Evolutionary conservation across 1,284 basidiomycete species (phyloP).

Genomic region (Xanthoconium separans): DNA sequence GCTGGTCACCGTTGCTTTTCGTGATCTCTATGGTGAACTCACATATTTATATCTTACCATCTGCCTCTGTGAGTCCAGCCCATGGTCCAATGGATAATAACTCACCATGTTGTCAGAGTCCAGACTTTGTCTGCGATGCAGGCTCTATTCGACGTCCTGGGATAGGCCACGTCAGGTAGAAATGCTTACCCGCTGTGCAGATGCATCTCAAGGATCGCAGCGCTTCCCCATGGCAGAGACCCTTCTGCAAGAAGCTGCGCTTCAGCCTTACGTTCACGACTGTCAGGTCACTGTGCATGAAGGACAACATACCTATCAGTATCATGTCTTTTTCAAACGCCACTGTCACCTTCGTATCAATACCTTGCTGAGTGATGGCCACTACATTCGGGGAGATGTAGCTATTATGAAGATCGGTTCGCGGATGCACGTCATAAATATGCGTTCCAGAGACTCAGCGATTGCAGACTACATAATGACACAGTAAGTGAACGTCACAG

Average conservation of each 20-base stretch:
- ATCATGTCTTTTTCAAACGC: not conserved
- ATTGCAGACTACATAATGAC: not conserved
- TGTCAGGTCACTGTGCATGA: not conserved
- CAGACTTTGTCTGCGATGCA: constrained; percentile 4
- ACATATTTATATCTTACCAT: not conserved
- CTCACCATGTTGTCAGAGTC: not conserved
- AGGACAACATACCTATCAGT: not conserved
- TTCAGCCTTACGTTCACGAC: not conserved
- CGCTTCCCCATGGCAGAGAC: not conserved
- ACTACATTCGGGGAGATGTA: not conserved
- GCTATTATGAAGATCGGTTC: not conserved
- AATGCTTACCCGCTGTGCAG: constrained; percentile 1
- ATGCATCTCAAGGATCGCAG: not conserved
- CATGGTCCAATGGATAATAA: not conserved
- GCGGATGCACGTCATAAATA: not conserved
- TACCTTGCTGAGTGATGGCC: not conserved
- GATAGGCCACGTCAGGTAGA: not conserved
- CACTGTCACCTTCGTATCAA: not conserved
- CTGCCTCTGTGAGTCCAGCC: not conserved
- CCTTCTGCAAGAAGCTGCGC: not conserved
- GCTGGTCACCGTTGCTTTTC: no score
- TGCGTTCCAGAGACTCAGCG: not conserved
- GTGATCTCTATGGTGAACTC: no score
- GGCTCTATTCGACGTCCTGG: constrained; percentile 3
- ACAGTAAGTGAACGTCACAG: not conserved